Evolutionary conservation across 2,329 filamentous ascomycete species (phyloP).

Genomic region (Exophiala xenobiotica): DNA sequence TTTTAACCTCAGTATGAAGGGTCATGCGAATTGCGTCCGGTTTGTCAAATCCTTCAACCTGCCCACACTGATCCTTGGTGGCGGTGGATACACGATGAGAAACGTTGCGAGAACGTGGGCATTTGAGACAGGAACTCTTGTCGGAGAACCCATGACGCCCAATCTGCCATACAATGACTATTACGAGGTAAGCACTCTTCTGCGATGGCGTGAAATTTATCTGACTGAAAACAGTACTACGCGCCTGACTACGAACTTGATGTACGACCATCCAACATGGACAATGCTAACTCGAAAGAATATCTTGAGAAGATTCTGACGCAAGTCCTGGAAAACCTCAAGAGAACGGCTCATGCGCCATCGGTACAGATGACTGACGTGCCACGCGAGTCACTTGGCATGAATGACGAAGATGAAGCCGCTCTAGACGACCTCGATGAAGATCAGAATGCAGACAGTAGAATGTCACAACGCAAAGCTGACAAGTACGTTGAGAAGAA

Average conservation of each 20-base stretch:
- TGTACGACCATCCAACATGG: conserved; percentile 69
- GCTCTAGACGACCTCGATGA: conserved; percentile 71
- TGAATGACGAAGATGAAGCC: conserved; percentile 66
- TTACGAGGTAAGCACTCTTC: conserved; percentile 60
- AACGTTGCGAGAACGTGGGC: conserved; percentile 63
- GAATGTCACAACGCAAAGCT: conserved; percentile 77
- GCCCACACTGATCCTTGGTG: conserved; percentile 64
- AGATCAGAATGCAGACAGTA: conserved; percentile 79
- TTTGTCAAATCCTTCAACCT: conserved; percentile 68
- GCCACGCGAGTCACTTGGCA: conserved; percentile 56
- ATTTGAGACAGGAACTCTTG: conserved; percentile 74
- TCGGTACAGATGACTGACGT: conserved; percentile 66
- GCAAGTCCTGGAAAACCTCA: conserved; percentile 66
- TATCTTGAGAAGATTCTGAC: conserved; percentile 67
- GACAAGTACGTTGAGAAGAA: conserved; percentile 75
- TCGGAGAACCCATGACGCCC: conserved; percentile 75
- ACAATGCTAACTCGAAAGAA: conserved; percentile 67
- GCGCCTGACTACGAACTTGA: conserved; percentile 69
- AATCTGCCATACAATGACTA: conserved; percentile 96
- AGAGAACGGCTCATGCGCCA: conserved; percentile 61
- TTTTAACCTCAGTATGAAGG: conserved; percentile 70
- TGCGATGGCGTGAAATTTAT: neutral
- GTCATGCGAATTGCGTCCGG: conserved; percentile 68
- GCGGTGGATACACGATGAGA: conserved; percentile 69
- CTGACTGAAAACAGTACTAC: conserved; percentile 55